Evolutionary conservation across 331 rosid genomes (phyloP).

Genomic region (Acacia pycnantha): DNA sequence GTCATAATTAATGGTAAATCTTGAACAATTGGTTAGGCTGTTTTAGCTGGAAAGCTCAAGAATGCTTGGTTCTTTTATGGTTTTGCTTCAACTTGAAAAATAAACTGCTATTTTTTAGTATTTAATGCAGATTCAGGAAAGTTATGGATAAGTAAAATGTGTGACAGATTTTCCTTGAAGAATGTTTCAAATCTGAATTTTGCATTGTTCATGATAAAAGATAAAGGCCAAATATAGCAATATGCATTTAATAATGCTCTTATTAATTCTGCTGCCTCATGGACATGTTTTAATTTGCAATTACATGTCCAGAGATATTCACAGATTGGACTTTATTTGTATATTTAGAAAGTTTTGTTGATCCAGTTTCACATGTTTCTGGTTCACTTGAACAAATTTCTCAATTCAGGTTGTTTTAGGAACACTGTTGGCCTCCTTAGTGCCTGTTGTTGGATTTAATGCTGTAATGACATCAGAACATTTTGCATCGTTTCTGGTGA

Average conservation of each 20-base stretch:
- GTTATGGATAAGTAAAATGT: slow-evolving; percentile 1
- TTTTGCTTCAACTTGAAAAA: slow-evolving; percentile 7
- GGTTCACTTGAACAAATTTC: slow-evolving; percentile 30
- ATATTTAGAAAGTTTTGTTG: not conserved
- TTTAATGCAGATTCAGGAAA: not conserved
- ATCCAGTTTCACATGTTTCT: slow-evolving; percentile 24
- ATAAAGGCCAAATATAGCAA: slow-evolving; percentile 2
- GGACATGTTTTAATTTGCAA: not conserved
- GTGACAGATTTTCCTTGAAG: not conserved
- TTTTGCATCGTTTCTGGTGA: slow-evolving; percentile 94
- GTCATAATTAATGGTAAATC: slow-evolving; percentile 2
- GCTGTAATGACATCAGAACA: slow-evolving; percentile 98
- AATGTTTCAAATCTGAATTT: slow-evolving; percentile 1
- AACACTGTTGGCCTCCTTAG: slow-evolving; percentile 85
- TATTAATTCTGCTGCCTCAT: not conserved
- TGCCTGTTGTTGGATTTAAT: slow-evolving; percentile 97
- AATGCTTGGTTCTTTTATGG: not conserved
- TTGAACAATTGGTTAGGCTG: not conserved
- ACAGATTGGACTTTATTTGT: slow-evolving; percentile 12
- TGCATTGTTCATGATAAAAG: slow-evolving; percentile 9
- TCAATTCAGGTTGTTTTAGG: slow-evolving; percentile 80
- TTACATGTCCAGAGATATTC: slow-evolving; percentile 15
- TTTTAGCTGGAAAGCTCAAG: not conserved
- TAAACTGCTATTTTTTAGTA: slow-evolving; percentile 10
- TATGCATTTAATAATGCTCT: not conserved